phyloP scores from a whole-genome alignment of 2,329 filamentous ascomycete genomes.

The Penicillium fuscoglaucum region DNA sequence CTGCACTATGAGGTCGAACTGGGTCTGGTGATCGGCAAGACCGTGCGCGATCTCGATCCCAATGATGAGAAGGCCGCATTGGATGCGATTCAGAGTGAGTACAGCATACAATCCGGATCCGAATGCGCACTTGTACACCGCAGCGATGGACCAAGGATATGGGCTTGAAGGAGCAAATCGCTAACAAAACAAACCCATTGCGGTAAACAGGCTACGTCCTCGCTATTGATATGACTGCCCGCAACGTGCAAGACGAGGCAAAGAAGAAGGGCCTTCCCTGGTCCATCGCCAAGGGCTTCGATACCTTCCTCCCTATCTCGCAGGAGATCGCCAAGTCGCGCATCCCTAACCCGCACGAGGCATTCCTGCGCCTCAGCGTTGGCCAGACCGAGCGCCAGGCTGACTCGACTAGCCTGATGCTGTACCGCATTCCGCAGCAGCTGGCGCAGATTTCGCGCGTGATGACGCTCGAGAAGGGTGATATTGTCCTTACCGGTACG shows the following conservation, averaged over 20 bases:
- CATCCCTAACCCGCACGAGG: constrained; percentile 84
- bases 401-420: constrained; percentile 90
- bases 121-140: neutral
- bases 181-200: neutral
- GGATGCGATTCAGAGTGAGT: constrained; percentile 74
- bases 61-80: constrained; percentile 74
- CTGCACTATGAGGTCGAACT: constrained; percentile 96
- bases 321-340: constrained; percentile 74
- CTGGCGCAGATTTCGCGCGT: constrained; percentile 90
- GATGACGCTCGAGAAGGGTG: constrained; percentile 89
- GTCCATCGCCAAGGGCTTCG: constrained; percentile 96
- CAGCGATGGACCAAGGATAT: neutral
- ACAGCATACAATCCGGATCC: neutral
- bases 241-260: constrained; percentile 92
- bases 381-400: constrained; percentile 76
- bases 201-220: constrained; percentile 70
- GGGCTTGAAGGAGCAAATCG: neutral
- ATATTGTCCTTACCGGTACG: constrained; percentile 94
- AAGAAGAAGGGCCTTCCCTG: constrained; percentile 97
- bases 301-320: constrained; percentile 91
- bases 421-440: constrained; percentile 85
- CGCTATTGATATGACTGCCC: constrained; percentile 94
- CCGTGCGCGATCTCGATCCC: constrained; percentile 70
- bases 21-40: constrained; percentile 82
- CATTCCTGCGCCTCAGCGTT: constrained; percentile 81